Evolutionary conservation across 2,329 filamentous ascomycete genomes (phyloP), one percentile per base, ranked within the genome.

Genomic region (Blastomyces gilchristii): DNA sequence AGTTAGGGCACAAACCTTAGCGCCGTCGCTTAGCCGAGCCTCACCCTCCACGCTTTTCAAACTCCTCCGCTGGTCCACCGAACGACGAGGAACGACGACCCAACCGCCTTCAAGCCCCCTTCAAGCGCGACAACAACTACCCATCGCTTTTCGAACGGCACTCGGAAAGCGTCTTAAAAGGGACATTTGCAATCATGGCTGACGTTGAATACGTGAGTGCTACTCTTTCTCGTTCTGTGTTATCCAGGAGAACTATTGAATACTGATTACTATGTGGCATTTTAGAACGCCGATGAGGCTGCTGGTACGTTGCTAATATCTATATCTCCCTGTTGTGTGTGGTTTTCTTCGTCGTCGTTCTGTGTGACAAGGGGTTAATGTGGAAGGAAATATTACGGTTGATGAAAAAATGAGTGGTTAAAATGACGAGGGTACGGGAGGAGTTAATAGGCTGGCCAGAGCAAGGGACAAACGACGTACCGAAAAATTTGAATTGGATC

Each of bases 201-300:
- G 90, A 93, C 85, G 77, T 81, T 74, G 88, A 91, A 83, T 94
- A 94, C 83, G 89, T 92, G 84, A 81, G 89, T 89, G 70, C 65
- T 65, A 28, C 43, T 61, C 45, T 57, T 43, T 22, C 63, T 43
- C 37, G n/a, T 22, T 22, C n/a, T 22, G n/a, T 72, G 18, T 47
- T 12, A 56, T 12, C 22, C 31, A 43, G 34, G 28, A 53, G 54
- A 67, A 64, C 68, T 65, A 69, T 61, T 54, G 56, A 52, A 62
- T 63, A 61, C 76, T 81, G 71, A 79, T 22, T 39, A 34, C 25
- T 22, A 39, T 53, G 34, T 61, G 49, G 22, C 16, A 34, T 62
- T 70, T 73, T 75, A 96, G 91, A 93, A 97, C 85, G 88, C 92
- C 80, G 91, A 95, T 85, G 90, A 94, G 86, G 93, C 93, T 82